Conservation (phyloP, 2,329 filamentous ascomycete species). For the Fusarium sp. region DNA sequence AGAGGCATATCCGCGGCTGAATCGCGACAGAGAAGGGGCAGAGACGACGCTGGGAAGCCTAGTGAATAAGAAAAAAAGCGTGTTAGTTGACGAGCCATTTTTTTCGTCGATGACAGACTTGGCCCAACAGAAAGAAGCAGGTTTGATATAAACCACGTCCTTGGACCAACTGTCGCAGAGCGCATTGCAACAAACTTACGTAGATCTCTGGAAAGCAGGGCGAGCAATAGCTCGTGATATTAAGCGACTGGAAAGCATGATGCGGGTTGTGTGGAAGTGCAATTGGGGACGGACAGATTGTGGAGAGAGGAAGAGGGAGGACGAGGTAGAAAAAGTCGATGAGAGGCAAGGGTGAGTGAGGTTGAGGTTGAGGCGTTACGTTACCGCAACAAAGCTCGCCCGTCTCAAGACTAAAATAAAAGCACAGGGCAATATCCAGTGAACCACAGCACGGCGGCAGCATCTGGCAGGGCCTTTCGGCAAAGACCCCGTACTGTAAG, state of each 20-base stretch:
- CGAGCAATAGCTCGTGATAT: constrained; percentile 68
- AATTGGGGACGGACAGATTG: constrained; percentile 41
- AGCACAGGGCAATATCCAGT: constrained; percentile 30
- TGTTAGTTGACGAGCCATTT: constrained; percentile 43
- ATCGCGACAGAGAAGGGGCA: constrained; percentile 60
- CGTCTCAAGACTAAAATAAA: constrained; percentile 24
- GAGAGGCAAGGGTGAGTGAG: constrained; percentile 31
- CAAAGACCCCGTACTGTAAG: constrained; percentile 23
- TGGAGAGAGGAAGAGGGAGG: constrained; percentile 35
- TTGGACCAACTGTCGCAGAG: constrained; percentile 9
- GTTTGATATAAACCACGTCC: constrained; percentile 27
- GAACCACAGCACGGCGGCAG: constrained; percentile 13
- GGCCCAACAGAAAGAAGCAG: constrained; percentile 26
- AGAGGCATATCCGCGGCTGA: constrained; percentile 69
- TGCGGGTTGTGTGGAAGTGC: constrained; percentile 43
- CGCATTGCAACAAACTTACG: constrained; percentile 55
- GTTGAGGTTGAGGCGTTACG: constrained; percentile 39
- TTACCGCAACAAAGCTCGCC: constrained; percentile 41
- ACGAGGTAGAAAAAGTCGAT: constrained; percentile 39
- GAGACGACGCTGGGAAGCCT: constrained; percentile 63
- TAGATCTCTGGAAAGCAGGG: constrained; percentile 65
- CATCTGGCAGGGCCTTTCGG: constrained; percentile 43
- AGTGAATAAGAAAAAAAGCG: constrained; percentile 13
- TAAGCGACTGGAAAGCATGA: constrained; percentile 71
- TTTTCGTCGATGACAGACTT: constrained; percentile 14